Evolutionary conservation across 371 early-diverging fungal genomes (phyloP).

Genomic region (Apophysomyces variabilis): DNA sequence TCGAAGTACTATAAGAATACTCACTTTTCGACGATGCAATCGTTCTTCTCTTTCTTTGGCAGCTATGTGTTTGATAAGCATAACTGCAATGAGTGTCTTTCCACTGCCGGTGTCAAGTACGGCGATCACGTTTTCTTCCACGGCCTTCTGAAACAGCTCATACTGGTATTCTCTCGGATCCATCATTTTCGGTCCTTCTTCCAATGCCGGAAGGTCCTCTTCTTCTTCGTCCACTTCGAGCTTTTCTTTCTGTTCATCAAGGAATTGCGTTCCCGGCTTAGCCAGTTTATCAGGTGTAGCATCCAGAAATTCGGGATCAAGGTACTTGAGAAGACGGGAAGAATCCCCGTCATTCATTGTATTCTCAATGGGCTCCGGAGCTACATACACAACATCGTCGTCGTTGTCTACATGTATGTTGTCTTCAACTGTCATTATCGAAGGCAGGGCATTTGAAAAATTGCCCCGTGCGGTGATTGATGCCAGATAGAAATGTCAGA

Average conservation of each 20-base stretch:
- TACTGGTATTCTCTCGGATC: conserved; percentile 80
- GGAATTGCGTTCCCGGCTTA: conserved; percentile 26
- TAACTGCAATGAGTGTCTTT: conserved; percentile 88
- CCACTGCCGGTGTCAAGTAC: conserved; percentile 93
- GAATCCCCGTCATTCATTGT: conserved; percentile 40
- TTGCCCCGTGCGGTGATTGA: too few species aligned
- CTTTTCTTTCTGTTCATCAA: conserved; percentile 30
- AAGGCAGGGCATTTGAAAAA: too few species aligned
- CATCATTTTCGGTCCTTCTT: conserved; percentile 22
- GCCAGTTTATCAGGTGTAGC: conserved; percentile 28
- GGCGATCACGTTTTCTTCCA: conserved; percentile 76
- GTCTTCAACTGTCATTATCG: too few species aligned
- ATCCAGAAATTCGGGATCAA: conserved; percentile 41
- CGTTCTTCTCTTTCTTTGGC: conserved; percentile 38
- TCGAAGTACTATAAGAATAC: background rate
- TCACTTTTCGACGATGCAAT: conserved; percentile 41
- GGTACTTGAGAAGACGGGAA: conserved; percentile 24
- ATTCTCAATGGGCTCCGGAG: conserved; percentile 23
- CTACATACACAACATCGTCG: conserved; percentile 15
- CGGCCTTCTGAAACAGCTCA: conserved; percentile 72
- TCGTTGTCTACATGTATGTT: background rate
- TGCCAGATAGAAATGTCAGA: too few species aligned
- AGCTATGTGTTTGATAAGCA: conserved; percentile 80
- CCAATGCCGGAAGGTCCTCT: conserved; percentile 16
- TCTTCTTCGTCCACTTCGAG: conserved; percentile 28